Percentiles rank a stretch among this genome's conserved stretches.
Evolutionary conservation across 225 moss, liverwort and hornwort genomes (phyloP).

Genomic region (Pleurozium schreberi): DNA sequence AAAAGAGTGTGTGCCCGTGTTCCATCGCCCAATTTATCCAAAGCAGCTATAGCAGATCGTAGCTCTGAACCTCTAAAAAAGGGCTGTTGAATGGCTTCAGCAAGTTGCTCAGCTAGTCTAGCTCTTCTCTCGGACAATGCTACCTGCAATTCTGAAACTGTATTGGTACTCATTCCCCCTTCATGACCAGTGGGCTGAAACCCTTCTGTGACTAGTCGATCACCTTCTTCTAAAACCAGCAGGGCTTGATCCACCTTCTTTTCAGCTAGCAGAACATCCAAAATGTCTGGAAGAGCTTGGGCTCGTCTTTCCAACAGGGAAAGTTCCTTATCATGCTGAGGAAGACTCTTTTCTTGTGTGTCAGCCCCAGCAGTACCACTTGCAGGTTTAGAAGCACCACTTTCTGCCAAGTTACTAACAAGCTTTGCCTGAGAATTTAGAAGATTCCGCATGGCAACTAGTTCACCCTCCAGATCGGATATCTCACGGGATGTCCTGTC

Average conservation of each 20-base stretch:
- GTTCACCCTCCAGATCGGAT: constrained; percentile 94
- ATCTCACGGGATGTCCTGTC: constrained; percentile 86
- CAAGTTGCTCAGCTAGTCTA: constrained; percentile 89
- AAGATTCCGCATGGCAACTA: constrained; percentile 84
- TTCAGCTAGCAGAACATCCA: constrained; percentile 88
- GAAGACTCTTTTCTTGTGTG: constrained; percentile 32
- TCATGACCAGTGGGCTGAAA: constrained; percentile 34
- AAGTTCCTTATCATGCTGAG: constrained; percentile 31
- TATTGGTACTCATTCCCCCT: constrained; percentile 24
- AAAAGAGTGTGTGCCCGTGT: constrained; percentile 87
- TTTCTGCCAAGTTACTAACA: constrained; percentile 73
- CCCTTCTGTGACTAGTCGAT: constrained; percentile 59
- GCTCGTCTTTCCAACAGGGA: constrained; percentile 68
- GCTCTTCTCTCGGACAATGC: constrained; percentile 73
- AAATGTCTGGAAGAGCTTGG: constrained; percentile 63
- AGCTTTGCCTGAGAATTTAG: constrained; percentile 71
- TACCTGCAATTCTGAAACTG: constrained; percentile 47
- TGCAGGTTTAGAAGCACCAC: constrained; percentile 52
- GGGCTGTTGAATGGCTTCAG: constrained; percentile 84
- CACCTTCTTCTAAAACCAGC: constrained; percentile 69
- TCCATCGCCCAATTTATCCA: constrained; percentile 85
- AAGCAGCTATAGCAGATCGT: constrained; percentile 68
- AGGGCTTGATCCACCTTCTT: constrained; percentile 78
- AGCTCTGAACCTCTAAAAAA: constrained; percentile 86
- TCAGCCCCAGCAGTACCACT: constrained; percentile 15